These are phyloP conservation scores for Hypsizygus marmoreus DNA, from an alignment of 768 basidiomycete genomes.

Conservation along the genomic window DNA sequence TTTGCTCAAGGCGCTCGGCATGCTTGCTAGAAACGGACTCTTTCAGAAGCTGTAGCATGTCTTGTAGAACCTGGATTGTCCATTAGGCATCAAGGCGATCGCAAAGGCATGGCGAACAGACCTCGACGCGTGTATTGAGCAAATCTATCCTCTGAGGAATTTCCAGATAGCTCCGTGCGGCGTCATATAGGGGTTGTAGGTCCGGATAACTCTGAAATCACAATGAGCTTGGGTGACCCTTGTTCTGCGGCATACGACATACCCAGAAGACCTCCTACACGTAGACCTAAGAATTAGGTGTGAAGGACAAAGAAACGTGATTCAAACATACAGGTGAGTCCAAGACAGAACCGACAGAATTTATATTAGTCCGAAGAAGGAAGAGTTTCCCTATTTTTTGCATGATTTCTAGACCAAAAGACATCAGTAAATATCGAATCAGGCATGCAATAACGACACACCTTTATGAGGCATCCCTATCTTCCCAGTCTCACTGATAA, in stretches of 20 bases:
- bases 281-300: constrained; percentile 1
- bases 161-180: constrained; percentile 91
- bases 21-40: constrained; percentile 92
- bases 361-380: constrained; percentile 90
- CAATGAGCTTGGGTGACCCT: background rate
- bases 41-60: constrained; percentile 94
- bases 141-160: constrained; percentile 92
- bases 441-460: constrained; percentile 22
- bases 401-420: constrained; percentile 76
- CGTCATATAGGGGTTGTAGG: constrained; percentile 92
- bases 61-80: constrained; percentile 72
- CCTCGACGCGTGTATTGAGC: constrained; percentile 92
- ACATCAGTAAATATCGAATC: constrained; percentile 8
- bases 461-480: constrained; percentile 89
- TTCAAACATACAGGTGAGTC: constrained; percentile 73
- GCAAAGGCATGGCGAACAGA: constrained; percentile 30
- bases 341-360: constrained; percentile 93
- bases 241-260: constrained; percentile 24
- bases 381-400: constrained; percentile 95
- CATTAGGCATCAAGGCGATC: constrained; percentile 4
- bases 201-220: constrained; percentile 84
- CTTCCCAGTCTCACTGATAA: constrained; percentile 92
- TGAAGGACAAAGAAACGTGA: background rate
- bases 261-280: constrained; percentile 95
- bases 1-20: constrained; percentile 88